Conservation (phyloP, 1,284 basidiomycete genomes). For the Tylopilus orsonianus region DNA sequence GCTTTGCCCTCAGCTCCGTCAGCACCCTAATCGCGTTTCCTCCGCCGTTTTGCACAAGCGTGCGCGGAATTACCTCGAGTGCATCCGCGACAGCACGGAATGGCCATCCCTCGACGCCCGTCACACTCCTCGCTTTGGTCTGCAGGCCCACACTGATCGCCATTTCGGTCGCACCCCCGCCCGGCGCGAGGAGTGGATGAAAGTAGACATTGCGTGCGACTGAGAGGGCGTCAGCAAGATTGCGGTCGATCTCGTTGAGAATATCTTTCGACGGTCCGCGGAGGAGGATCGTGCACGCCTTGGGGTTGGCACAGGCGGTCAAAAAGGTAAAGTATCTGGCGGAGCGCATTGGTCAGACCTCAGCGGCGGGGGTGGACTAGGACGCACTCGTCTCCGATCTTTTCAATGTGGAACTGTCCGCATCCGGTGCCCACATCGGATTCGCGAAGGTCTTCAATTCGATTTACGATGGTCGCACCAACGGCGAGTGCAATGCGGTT, state of each 20-base stretch:
- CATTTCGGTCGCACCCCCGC: constrained; percentile 98
- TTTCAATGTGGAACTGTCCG: constrained; percentile 94
- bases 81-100: constrained; percentile 93
- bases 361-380: too few species aligned
- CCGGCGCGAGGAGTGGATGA: constrained; percentile 89
- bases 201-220: constrained; percentile 97
- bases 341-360: too few species aligned
- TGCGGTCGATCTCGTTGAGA: constrained; percentile 96
- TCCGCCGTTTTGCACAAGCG: constrained; percentile 93
- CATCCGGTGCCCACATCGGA: constrained; percentile 91
- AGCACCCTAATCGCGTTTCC: constrained; percentile 93
- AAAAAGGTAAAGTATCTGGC: constrained; percentile 97
- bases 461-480: constrained; percentile 96
- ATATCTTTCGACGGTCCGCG: constrained; percentile 98
- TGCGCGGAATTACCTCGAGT: constrained; percentile 96
- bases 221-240: constrained; percentile 96
- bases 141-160: constrained; percentile 89
- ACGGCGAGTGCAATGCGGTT: constrained; percentile 96
- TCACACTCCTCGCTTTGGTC: constrained; percentile 76
- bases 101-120: constrained; percentile 88
- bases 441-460: constrained; percentile 93
- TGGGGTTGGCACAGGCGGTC: constrained; percentile 88
- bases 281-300: constrained; percentile 98
- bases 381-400: constrained; percentile 90
- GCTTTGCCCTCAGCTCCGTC: constrained; percentile 93